Evolutionary conservation across 108 stramenopile species (phyloP).

Genomic region (Cyclotella cryptica): DNA sequence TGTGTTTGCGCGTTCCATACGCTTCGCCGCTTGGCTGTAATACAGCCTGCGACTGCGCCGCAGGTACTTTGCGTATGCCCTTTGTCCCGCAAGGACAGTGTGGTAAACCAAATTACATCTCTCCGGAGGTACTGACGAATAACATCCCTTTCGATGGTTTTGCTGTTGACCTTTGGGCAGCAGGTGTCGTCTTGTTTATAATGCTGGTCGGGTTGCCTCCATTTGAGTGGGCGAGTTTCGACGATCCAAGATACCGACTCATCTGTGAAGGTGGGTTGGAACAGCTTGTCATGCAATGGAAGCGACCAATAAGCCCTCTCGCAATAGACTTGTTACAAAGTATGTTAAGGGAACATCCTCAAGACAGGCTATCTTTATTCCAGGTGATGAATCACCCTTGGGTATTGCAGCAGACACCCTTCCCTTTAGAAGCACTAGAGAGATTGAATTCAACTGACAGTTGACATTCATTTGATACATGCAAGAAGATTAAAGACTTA

Average conservation of each 20-base stretch:
- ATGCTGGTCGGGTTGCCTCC: constrained; percentile 78
- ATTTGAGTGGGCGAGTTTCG: constrained; percentile 60
- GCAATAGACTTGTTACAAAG: constrained; percentile 77
- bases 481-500: no score
- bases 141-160: constrained; percentile 73
- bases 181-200: constrained; percentile 82
- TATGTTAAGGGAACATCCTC: constrained; percentile 72
- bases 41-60: constrained; percentile 48
- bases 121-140: constrained; percentile 76
- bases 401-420: constrained; percentile 27
- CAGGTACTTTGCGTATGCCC: constrained; percentile 64
- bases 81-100: constrained; percentile 76
- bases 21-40: constrained; percentile 13
- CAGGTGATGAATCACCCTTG: constrained; percentile 80
- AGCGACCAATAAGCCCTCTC: constrained; percentile 60
- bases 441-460: no score
- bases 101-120: constrained; percentile 86
- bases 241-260: constrained; percentile 62
- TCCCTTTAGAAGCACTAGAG: constrained; percentile 6
- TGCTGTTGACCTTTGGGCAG: constrained; percentile 88
- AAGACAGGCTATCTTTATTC: constrained; percentile 63
- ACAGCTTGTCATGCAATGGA: constrained; percentile 47
- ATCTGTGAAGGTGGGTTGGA: constrained; percentile 58
- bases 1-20: constrained; percentile 89
- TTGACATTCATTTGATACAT: no score